Evolutionary conservation across 1,139 yeast species (phyloP).

Genomic region (Taphrina deformans): DNA sequence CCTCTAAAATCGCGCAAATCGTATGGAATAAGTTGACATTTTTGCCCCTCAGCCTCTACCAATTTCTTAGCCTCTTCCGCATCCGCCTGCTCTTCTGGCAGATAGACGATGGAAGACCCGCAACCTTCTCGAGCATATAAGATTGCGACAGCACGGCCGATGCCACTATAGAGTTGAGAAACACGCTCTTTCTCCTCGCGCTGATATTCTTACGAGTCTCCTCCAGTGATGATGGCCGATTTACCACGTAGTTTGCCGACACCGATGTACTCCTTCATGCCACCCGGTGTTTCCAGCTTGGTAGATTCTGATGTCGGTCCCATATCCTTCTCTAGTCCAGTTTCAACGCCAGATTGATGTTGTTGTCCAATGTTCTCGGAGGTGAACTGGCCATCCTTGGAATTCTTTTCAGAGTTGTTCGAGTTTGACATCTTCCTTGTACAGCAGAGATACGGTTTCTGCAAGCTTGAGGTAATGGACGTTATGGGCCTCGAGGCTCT

Average conservation of each 20-base stretch:
- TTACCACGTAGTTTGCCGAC: constrained; percentile 31
- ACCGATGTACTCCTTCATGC: constrained; percentile 26
- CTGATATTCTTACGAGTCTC: constrained; percentile 27
- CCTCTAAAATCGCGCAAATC: constrained; percentile 21
- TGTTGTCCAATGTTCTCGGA: constrained; percentile 20
- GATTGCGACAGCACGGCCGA: constrained; percentile 34
- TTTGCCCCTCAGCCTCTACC: constrained; percentile 33
- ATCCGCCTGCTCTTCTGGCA: constrained; percentile 34
- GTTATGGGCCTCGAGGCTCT: background rate
- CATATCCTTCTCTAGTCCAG: constrained; percentile 30
- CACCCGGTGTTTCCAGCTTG: constrained; percentile 29
- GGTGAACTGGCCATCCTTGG: constrained; percentile 23
- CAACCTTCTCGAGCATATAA: constrained; percentile 35
- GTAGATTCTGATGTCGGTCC: constrained; percentile 32
- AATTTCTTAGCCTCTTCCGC: constrained; percentile 32
- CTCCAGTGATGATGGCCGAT: constrained; percentile 34
- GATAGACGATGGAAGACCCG: constrained; percentile 25
- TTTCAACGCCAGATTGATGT: constrained; percentile 15
- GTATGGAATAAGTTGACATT: constrained; percentile 27
- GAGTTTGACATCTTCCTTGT: constrained; percentile 8
- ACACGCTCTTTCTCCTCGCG: background rate
- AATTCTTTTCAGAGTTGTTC: constrained; percentile 14
- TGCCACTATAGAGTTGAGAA: constrained; percentile 8
- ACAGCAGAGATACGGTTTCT: background rate
- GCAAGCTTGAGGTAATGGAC: background rate